A percentile compares a stretch with the other conserved stretches of the same genome.
Conservation (phyloP, 2,329 filamentous ascomycete species). For the Xylariaceae sp. region DNA sequence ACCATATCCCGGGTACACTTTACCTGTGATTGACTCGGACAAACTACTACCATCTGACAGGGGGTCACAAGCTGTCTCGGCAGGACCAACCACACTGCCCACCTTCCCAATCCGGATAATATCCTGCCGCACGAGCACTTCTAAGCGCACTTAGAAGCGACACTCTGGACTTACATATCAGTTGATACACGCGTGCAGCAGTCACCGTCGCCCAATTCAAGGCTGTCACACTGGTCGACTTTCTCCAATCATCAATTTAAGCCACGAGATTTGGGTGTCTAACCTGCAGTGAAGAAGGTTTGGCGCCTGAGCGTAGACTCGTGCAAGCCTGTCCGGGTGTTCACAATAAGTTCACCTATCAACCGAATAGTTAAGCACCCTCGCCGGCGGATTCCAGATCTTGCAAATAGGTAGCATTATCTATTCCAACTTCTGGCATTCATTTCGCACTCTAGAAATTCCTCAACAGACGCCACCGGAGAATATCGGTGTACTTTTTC, state of each 20-base stretch:
- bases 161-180: constrained; percentile 13
- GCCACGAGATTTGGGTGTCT: constrained; percentile 13
- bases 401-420: constrained; percentile 18
- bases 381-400: constrained; percentile 12
- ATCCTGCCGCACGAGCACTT: constrained; percentile 28
- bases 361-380: constrained; percentile 14
- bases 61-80: constrained; percentile 34
- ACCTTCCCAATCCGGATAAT: constrained; percentile 39
- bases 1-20: constrained; percentile 27
- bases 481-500: neutral
- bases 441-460: constrained; percentile 18
- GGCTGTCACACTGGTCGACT: constrained; percentile 25
- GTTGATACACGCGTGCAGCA: constrained; percentile 12
- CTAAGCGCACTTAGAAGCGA: constrained; percentile 21
- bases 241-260: constrained; percentile 18
- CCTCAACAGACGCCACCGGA: constrained; percentile 5
- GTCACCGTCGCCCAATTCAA: constrained; percentile 12
- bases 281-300: constrained; percentile 14
- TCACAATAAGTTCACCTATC: constrained; percentile 3
- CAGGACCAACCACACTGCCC: constrained; percentile 26
- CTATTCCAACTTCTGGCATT: constrained; percentile 21
- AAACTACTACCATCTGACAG: constrained; percentile 28
- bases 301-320: constrained; percentile 11
- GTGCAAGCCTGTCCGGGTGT: constrained; percentile 1
- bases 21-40: constrained; percentile 3